These are phyloP conservation scores for Eucalyptus brandiana DNA, from an alignment of 345 rosid genomes.

Conservation along the genomic window DNA sequence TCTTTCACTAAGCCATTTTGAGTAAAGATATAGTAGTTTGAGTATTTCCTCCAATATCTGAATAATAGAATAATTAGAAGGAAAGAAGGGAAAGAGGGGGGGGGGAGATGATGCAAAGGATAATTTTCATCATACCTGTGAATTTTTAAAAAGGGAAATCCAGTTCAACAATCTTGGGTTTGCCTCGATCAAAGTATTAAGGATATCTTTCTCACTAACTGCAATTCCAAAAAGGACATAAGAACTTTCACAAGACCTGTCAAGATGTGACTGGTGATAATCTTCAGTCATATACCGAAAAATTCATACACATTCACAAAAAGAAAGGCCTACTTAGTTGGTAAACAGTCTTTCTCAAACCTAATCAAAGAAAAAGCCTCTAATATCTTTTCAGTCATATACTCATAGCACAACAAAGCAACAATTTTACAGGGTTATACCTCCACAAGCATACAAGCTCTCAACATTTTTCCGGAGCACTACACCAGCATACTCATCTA, in stretches of 20 bases:
- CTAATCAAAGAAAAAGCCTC: background rate
- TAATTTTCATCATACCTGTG: constrained; percentile 37
- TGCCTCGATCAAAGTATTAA: constrained; percentile 49
- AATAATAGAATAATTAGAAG: background rate
- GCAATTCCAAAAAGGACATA: constrained; percentile 11
- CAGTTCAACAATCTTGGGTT: constrained; percentile 72
- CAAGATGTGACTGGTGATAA: background rate
- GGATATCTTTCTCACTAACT: constrained; percentile 70
- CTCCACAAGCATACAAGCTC: constrained; percentile 91
- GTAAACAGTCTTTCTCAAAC: background rate
- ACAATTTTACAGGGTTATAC: constrained; percentile 17
- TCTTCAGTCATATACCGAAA: background rate
- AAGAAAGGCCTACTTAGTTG: background rate
- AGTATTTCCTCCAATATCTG: background rate
- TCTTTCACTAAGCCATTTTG: background rate
- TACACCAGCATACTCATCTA: constrained; percentile 56
- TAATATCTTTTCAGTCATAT: background rate
- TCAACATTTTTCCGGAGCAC: constrained; percentile 72
- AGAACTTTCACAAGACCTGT: background rate
- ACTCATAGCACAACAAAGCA: background rate
- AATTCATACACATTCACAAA: background rate
- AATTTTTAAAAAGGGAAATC: constrained; percentile 47
- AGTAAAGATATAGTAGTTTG: background rate
- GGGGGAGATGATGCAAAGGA: background rate
- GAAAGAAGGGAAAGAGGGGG: background rate